A percentile compares a stretch with the other conserved stretches of the same genome.
These are phyloP conservation scores for Cladorrhinum sp. DNA, from an alignment of 2,329 filamentous ascomycete genomes.

Conservation along the genomic window DNA sequence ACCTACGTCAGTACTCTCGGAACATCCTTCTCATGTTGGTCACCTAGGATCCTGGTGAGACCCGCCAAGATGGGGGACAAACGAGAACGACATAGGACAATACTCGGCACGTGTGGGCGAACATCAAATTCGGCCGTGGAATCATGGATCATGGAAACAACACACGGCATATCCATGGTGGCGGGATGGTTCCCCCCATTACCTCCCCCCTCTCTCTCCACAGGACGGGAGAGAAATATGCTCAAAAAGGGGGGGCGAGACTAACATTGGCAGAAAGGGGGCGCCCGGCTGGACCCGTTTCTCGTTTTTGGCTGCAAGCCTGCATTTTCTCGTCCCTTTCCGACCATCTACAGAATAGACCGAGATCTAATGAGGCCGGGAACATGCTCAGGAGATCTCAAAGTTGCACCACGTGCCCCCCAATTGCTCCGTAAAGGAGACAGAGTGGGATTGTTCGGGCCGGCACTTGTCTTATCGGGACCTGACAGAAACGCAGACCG, in stretches of 20 bases:
- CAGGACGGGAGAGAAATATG: slow-evolving; percentile 8
- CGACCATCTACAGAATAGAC: slow-evolving; percentile 13
- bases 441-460: slow-evolving; percentile 19
- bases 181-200: slow-evolving; percentile 9
- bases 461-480: slow-evolving; percentile 18
- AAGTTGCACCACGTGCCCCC: slow-evolving; percentile 17
- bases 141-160: slow-evolving; percentile 4
- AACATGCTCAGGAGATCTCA: slow-evolving; percentile 15
- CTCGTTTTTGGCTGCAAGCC: slow-evolving; percentile 8
- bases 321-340: slow-evolving; percentile 12
- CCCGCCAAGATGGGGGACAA: slow-evolving; percentile 13
- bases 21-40: slow-evolving; percentile 5
- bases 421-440: slow-evolving; percentile 8
- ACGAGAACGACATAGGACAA: slow-evolving; percentile 5
- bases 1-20: slow-evolving; percentile 8
- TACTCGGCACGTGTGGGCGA: slow-evolving; percentile 12
- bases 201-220: slow-evolving; percentile 10
- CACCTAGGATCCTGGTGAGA: slow-evolving; percentile 16
- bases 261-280: not conserved
- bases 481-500: slow-evolving; percentile 22
- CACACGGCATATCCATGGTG: slow-evolving; percentile 15
- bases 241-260: slow-evolving; percentile 10
- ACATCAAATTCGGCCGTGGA: slow-evolving; percentile 1
- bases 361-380: slow-evolving; percentile 12
- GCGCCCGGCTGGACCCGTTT: slow-evolving; percentile 14